Evolutionary conservation across 2,329 filamentous ascomycete genomes (phyloP), one percentile per base, ranked within the genome.

Genomic region (Talaromyces atroroseus): DNA sequence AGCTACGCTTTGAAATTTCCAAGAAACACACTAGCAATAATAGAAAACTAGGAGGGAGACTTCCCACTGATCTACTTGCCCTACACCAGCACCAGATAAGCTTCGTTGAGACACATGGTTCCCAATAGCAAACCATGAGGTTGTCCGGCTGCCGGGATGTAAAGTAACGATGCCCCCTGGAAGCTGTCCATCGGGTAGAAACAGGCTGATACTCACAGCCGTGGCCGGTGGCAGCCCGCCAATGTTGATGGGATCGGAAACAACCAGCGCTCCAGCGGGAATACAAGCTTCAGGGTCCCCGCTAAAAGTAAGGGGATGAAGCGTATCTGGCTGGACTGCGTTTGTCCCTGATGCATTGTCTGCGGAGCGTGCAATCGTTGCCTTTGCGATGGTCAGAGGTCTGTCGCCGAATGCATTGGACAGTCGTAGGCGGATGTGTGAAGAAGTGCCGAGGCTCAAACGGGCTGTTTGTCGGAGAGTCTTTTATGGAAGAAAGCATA

Each of bases 391-490:
- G 46, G 81, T 77, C 2, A 88, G 73, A 60, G 83, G 78, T 36
- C 78, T 82, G 1, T 76, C 67, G 2, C 86, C 84, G 61, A 88
- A 88, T 0, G 79, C 81, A 65, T 89, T 88, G 45, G 83, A 86
- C 51, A 88, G 75, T 47, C 82, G 80, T 36, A 88, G 70, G 10
- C 85, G 82, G 59, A 88, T 77, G 21, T 81, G 76, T 4, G 80
- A 79, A 2, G 80, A 78, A 1, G 76, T 78, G 4, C 44, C 49
- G 18, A 85, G 75, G 7, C 83, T 82, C 61, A 85, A 73, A 60
- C 83, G 81, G 14, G 87, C 66, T 0, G 85, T 88, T 68, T 88
- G 85, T 2, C 85, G 83, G 18, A 54, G 34, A 11, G 52, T 54
- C 52, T 54, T 49, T 2, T 2, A 45, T 26, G 7, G 23, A 7